Base-by-base conservation (phyloP, 768 basidiomycete genomes). In the Tephrocybe sp. region DNA sequence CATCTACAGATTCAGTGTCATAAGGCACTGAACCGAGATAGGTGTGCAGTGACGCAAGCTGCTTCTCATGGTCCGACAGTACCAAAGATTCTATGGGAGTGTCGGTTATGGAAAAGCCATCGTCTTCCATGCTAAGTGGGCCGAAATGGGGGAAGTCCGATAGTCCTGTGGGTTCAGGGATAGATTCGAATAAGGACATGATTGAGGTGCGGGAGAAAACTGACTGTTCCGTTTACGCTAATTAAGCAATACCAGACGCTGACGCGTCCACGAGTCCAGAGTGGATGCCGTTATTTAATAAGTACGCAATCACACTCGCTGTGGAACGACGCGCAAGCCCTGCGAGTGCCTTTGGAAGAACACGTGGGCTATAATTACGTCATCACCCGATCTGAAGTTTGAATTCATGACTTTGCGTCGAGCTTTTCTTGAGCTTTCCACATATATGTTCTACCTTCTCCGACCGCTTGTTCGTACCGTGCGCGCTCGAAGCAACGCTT, bases 21-120 rank as follows among this genome's bases (percentile, higher is more conserved):
- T 91, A 92, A 2, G 89, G 90, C 30, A 89, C 61, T 13, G 84
- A 75, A 60, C 79, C 73, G 52, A 87, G 71, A 67, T 89, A 88
- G 19, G 78, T 75, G 54, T 84, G 77, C 36, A 91, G 77, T 35
- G 83, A 72, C 18, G 75, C 76, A 44, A 69, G 74, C 62, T 88
- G 82, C 59, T 77, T 80, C 52, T 86, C 86, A 48, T 74, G 68
- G 18, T 73, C 70, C 9, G 75, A 69, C 36, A 66, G 60, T 7
- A 76, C 72, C 41, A 58, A 50, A 38, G 65, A 60, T 49, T 72
- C 74, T 13, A 65, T 71, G 34, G 70, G 62, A 13, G 68, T 61
- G 39, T 73, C 69, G 25, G 68, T 63, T 42, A 80, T 61, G 36
- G 78, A 74, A 26, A 78, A 65, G 45, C 79, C 79, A 57, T 84